Percentiles rank a stretch among this genome's conserved stretches.
Conservation (phyloP, 23 red algal species). For the Gracilaria vermiculophylla region DNA sequence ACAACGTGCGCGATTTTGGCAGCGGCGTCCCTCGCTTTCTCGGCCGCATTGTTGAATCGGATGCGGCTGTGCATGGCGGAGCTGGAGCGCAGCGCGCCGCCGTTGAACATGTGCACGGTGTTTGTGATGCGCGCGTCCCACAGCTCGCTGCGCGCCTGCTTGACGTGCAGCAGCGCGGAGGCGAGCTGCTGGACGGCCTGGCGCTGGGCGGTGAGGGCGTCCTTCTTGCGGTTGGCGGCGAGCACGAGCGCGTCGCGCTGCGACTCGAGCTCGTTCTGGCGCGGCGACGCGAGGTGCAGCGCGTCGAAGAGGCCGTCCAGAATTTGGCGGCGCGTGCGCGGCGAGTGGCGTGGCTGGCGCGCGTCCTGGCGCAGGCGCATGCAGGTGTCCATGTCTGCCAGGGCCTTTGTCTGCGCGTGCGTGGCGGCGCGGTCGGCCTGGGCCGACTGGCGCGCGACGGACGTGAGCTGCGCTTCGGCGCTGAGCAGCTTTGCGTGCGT, state of each 20-base stretch:
- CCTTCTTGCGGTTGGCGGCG: neutral
- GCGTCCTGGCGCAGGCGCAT: neutral
- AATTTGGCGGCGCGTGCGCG: neutral
- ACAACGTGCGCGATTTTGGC: neutral
- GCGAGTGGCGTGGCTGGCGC: neutral
- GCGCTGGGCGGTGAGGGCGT: conserved; percentile 13
- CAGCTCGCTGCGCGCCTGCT: neutral
- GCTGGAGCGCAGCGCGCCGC: neutral
- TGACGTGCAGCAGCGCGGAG: conserved; percentile 1
- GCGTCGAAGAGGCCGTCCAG: conserved; percentile 22
- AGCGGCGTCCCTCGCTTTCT: neutral
- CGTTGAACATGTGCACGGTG: conserved; percentile 21
- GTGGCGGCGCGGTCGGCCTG: neutral
- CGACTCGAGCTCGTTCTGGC: neutral
- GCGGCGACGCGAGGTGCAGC: neutral
- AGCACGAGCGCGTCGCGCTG: conserved; percentile 12
- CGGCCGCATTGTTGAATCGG: neutral
- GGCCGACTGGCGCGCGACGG: neutral
- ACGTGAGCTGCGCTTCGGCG: neutral
- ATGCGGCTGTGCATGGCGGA: conserved; percentile 1
- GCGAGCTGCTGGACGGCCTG: neutral
- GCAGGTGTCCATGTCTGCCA: conserved; percentile 1
- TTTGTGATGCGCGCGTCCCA: conserved; percentile 22
- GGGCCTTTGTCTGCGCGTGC: neutral
- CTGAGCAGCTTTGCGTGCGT: neutral